Percentiles rank a stretch among this genome's conserved stretches.
Evolutionary conservation across 495 filamentous ascomycete species (phyloP).

Genomic region (Xylaria palmicola): DNA sequence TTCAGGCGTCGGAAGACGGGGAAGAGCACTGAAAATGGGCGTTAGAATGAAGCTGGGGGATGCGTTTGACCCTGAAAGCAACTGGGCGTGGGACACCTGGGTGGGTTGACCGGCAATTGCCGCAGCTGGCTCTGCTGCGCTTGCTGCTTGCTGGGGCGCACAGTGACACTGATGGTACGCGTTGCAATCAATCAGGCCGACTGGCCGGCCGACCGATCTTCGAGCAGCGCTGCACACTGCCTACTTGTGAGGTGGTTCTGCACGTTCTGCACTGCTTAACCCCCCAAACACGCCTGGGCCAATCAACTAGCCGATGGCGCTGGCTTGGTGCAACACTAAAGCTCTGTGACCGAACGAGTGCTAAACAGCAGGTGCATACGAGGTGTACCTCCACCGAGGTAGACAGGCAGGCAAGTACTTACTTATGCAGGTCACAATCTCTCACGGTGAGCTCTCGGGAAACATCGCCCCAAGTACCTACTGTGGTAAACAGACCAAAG

Average conservation of each 20-base stretch:
- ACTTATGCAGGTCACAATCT: too few relatives aligned
- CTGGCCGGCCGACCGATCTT: background rate
- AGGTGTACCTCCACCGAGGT: too few relatives aligned
- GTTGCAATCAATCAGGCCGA: slow-evolving; percentile 4
- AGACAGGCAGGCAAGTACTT: too few relatives aligned
- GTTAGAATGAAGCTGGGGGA: slow-evolving; percentile 23
- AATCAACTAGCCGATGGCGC: slow-evolving; percentile 25
- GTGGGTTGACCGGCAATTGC: slow-evolving; percentile 27
- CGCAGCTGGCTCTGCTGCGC: slow-evolving; percentile 22
- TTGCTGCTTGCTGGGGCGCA: background rate
- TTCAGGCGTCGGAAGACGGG: slow-evolving; percentile 4
- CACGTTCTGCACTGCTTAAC: background rate
- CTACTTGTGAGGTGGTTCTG: background rate
- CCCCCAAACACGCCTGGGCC: slow-evolving; percentile 18
- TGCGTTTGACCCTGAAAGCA: slow-evolving; percentile 37
- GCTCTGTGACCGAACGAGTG: background rate
- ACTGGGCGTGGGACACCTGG: slow-evolving; percentile 15
- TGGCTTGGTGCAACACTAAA: slow-evolving; percentile 28
- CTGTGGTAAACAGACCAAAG: too few relatives aligned
- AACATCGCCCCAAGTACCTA: too few relatives aligned
- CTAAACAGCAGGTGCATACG: slow-evolving; percentile 9
- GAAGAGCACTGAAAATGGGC: slow-evolving; percentile 17
- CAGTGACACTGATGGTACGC: slow-evolving; percentile 13
- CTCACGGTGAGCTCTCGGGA: too few relatives aligned
- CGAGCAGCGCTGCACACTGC: background rate